Base-by-base conservation (phyloP, 768 basidiomycete genomes). In the Austroboletus eburneus region DNA sequence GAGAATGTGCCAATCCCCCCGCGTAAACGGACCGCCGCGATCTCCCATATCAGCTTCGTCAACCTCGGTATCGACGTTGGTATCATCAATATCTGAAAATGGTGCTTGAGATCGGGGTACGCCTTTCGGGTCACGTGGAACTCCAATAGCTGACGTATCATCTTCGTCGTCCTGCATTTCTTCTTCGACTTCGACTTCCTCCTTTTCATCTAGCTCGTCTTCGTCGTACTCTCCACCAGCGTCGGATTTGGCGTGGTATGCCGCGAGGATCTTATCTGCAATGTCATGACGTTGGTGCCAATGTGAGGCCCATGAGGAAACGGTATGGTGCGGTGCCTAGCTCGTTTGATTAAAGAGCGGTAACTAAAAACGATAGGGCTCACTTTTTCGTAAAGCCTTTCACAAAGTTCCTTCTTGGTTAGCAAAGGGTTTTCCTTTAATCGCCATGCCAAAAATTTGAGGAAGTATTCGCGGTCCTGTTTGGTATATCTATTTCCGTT, bases 251-350 rank as follows among this genome's bases (percentile, higher is more conserved):
- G 32, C 29, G n/a, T 42, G 78, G 38, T 66, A 66, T 2, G 64
- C 50, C 3, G 65, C 60, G 17, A 83, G 57, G 22, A 83, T 81
- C 56, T 83, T 81, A 55, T 84, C 84, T 1, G 81, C 81, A 22
- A 85, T 58, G 54, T 84, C 82, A 46, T 84, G 80, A 45, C 79
- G 72, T 43, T 73, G 73, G 6, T 74, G 75, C 85, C 85, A 87
- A 55, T 82, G 77, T n/a, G 79, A 76, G 20, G 69, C 67, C 85
- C 85, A 87, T 1, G 83, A 86, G 25, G 64, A 65, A n/a, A 68
- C 56, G 32, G 66, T 75, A 55, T 87, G 85, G 62, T 85, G 81
- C 27, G 83, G 81, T n/a, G 73, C 80, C 84, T 86, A 51, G 29
- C 34, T 36, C 44, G 32, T 42, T 43, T 54, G 36, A 22, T 62